A percentile compares a stretch with the other conserved stretches of the same genome.
Conservation (phyloP, 202 grass and related monocot genomes). For the Eragrostis tef region DNA sequence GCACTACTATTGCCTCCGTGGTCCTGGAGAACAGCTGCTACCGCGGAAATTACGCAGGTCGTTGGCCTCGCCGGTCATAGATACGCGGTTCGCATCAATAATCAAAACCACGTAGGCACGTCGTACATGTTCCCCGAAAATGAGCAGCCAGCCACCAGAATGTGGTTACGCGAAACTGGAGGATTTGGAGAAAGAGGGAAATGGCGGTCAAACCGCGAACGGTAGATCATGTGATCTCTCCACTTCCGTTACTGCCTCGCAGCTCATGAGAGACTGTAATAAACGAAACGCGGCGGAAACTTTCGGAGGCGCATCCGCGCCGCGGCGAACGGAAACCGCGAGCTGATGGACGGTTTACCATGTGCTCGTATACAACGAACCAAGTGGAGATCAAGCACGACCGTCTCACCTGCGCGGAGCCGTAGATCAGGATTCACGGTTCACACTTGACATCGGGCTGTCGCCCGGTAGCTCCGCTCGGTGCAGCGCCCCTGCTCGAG, state of each 20-base stretch:
- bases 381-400: background rate
- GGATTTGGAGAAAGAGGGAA: background rate
- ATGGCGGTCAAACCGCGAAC: background rate
- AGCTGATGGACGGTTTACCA: background rate
- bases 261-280: background rate
- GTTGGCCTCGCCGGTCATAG: background rate
- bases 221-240: background rate
- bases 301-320: background rate
- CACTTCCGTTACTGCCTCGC: background rate
- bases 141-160: background rate
- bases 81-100: slow-evolving; percentile 9
- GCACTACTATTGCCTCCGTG: background rate
- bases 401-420: background rate
- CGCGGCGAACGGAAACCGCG: background rate
- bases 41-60: slow-evolving; percentile 37
- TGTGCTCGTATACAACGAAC: background rate
- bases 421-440: background rate
- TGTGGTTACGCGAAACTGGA: background rate
- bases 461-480: background rate
- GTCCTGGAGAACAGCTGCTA: background rate
- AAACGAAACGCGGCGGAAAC: background rate
- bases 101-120: background rate
- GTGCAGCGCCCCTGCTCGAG: background rate
- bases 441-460: background rate
- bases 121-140: background rate